Percentiles rank a stretch among this genome's conserved stretches.
Evolutionary conservation across 257 asterid species (phyloP).

Genomic region (Fraxinus quadrangulata): DNA sequence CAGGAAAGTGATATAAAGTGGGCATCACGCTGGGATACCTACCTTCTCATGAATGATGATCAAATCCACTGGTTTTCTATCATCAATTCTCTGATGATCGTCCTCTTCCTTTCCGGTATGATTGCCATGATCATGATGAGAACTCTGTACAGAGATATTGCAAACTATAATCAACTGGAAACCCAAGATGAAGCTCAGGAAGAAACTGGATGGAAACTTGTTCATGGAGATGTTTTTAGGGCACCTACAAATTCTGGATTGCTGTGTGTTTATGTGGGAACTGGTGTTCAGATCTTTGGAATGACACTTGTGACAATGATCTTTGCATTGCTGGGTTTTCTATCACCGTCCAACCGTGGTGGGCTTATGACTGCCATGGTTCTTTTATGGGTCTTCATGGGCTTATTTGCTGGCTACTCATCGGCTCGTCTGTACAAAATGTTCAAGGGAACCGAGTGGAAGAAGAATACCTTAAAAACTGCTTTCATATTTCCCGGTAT

Average conservation of each 20-base stretch:
- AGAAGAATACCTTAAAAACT: slow-evolving; percentile 31
- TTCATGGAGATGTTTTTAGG: slow-evolving; percentile 39
- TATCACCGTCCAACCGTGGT: slow-evolving; percentile 37
- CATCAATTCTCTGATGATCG: slow-evolving; percentile 40
- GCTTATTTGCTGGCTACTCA: slow-evolving; percentile 36
- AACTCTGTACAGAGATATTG: slow-evolving; percentile 33
- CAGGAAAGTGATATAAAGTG: slow-evolving; percentile 35
- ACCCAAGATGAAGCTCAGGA: slow-evolving; percentile 41
- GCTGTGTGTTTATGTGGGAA: slow-evolving; percentile 37
- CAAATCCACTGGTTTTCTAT: slow-evolving; percentile 42
- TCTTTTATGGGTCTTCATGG: slow-evolving; percentile 40
- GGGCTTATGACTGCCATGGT: slow-evolving; percentile 43
- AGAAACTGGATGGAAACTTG: slow-evolving; percentile 43
- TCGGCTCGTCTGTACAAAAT: slow-evolving; percentile 36
- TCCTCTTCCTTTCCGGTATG: slow-evolving; percentile 41
- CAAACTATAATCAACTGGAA: slow-evolving; percentile 35
- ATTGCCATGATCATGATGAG: slow-evolving; percentile 41
- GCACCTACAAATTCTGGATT: slow-evolving; percentile 34
- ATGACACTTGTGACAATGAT: slow-evolving; percentile 37
- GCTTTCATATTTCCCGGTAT: slow-evolving; percentile 35
- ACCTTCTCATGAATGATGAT: slow-evolving; percentile 39
- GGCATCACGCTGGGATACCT: slow-evolving; percentile 41
- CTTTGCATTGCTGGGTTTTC: slow-evolving; percentile 35
- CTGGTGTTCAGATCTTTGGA: slow-evolving; percentile 38
- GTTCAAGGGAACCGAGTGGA: slow-evolving; percentile 39